phyloP scores from a whole-genome alignment of 768 basidiomycete genomes.

The Lactifluus echinatus region DNA sequence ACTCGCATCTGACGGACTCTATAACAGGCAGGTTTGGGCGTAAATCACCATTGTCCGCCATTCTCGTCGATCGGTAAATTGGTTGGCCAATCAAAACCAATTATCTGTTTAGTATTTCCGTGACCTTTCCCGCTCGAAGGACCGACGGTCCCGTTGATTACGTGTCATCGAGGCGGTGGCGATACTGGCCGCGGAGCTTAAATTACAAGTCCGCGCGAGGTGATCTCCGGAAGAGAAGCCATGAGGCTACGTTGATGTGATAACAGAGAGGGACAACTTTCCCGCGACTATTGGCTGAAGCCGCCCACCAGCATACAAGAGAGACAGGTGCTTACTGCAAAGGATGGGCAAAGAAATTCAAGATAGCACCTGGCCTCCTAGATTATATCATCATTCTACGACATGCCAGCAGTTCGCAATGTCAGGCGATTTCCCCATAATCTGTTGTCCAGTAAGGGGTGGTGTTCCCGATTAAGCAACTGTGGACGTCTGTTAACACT shows the following conservation, averaged over 20 bases:
- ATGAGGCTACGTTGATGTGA: not conserved
- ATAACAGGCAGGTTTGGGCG: not conserved
- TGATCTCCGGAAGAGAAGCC: not conserved
- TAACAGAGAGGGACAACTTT: not conserved
- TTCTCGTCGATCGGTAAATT: not conserved
- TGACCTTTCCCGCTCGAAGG: not conserved
- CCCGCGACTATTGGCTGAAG: not conserved
- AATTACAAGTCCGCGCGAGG: not conserved
- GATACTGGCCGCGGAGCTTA: not conserved
- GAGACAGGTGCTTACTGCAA: not conserved
- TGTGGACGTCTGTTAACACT: constrained; percentile 5
- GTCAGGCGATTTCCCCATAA: not conserved
- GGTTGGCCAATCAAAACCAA: constrained; percentile 4
- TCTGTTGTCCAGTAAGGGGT: not conserved
- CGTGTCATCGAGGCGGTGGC: not conserved
- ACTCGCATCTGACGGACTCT: not conserved
- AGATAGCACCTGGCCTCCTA: not conserved
- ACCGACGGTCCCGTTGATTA: not conserved
- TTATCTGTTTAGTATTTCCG: not conserved
- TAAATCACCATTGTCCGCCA: constrained; percentile 10
- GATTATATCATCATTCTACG: not conserved
- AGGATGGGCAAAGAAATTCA: not conserved
- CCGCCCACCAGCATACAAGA: not conserved
- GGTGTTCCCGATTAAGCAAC: not conserved
- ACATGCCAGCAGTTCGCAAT: constrained; percentile 7